Base-by-base conservation (phyloP, 305 asterid species). In the Fraxinus angustifolia region DNA sequence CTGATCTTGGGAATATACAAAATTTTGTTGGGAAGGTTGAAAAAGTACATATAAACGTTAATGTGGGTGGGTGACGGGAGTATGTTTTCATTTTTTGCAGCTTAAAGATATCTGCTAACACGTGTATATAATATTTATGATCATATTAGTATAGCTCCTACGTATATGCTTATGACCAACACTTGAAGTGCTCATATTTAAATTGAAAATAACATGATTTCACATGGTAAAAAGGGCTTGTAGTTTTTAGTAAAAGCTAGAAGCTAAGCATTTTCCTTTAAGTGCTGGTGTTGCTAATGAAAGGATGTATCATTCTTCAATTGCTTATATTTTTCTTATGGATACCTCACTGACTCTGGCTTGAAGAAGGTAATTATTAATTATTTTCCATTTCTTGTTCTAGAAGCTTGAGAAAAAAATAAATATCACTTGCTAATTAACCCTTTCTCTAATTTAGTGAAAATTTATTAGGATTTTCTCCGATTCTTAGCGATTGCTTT, bases 231-330 rank as follows among this genome's bases (percentile, higher is more conserved):
- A 38, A 12, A 12, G 45, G 1, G 45, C 45, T 38, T 38, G 45
- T 38, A 7, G 11, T 38, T 35, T 35, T 35, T 35, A 35, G 40
- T 35, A 77, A 95, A 95, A 85, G 90, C 92, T 81, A 88, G 80
- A 90, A 97, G 99, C 82, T 93, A 91, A 97, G 91, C 82, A 77
- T 91, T 97, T 81, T 92, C 94, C 94, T 35, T 38, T 7, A 36
- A 8, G 2, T 36, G 45, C 11, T 38, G 12, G 2, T 8, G 45
- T 38, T 38, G 11, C 45, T 38, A 38, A 38, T 38, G 3, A 38
- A 7, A 7, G 0, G 12, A 38, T 38, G 12, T 38, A 38, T 38
- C 45, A 8, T 11, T 38, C 45, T 38, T 38, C 45, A 38, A 38
- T 38, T 38, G 45, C 11, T 38, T 38, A 7, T 38, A 38, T 8